Base-by-base conservation (phyloP, 352 stramenopile species). In the Pythium dissimile region DNA sequence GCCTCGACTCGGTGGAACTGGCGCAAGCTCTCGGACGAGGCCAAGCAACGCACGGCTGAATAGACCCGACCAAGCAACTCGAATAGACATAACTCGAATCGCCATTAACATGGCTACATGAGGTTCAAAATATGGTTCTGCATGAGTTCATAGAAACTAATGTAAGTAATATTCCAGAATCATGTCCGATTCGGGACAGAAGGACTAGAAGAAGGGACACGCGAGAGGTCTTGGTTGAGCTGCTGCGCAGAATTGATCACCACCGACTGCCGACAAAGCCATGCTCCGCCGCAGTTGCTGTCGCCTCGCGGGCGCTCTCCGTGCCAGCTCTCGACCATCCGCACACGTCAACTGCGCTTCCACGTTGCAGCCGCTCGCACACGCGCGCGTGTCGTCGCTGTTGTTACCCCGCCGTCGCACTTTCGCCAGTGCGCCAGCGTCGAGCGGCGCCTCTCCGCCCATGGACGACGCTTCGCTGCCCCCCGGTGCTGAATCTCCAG, bases 401-500 rank as follows among this genome's bases (percentile, higher is more conserved):
- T 26, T 35, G 2, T n/a, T 9, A 26, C 43, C 26, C 35, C 18
- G 30, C 37, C 49, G 38, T 38, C 47, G 55, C 20, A 16, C 35
- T 16, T 63, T 63, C 38, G 56, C 32, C 46, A 63, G 55, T 27
- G 55, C 37, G 10, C 55, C 55, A 34, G 24, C 46, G 4, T 15
- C 45, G 23, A 49, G 39, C 42, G 32, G 51, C n/a, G n/a, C n/a
- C 38, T 53, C 57, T 8, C 42, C 48, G 12, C 38, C 48, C 3
- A 21, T 42, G 8, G 49, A 28, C 11, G 57, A 57, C 34, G 58
- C 43, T 5, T 31, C 52, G 58, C 45, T 66, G 42, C 61, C 61
- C 6, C 82, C 82, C 3, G 84, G 82, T 10, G 71, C 85, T 23
- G 71, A 96, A 57, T 92, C 92, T 3, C 75, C 88, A 2, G 84